These are phyloP conservation scores for Saturnispora saitoi DNA, from an alignment of 805 yeast species.

Conservation along the genomic window DNA sequence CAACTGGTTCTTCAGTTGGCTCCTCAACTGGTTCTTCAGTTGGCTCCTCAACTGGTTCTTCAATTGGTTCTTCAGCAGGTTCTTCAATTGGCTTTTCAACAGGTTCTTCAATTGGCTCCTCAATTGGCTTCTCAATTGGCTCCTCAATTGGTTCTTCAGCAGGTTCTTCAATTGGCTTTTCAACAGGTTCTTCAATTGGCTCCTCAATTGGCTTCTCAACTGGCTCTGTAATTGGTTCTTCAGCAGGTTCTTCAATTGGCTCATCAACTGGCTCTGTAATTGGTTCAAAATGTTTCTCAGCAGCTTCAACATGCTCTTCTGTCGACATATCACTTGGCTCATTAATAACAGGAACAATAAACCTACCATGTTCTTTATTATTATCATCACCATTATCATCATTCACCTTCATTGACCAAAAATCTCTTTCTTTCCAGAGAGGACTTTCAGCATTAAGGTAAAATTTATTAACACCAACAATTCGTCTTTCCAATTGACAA, in stretches of 20 bases:
- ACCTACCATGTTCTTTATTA: background rate
- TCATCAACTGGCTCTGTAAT: conserved; percentile 6
- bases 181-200: background rate
- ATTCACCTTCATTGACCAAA: conserved; percentile 22
- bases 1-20: background rate
- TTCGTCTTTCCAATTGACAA: conserved; percentile 78
- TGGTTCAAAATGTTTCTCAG: conserved; percentile 6
- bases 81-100: background rate
- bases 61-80: conserved; percentile 4
- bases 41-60: background rate
- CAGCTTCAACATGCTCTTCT: conserved; percentile 14
- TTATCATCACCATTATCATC: background rate
- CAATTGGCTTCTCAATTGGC: background rate
- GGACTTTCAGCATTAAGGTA: conserved; percentile 49
- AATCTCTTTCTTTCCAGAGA: conserved; percentile 38
- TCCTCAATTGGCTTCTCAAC: background rate
- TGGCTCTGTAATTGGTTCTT: background rate
- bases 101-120: background rate
- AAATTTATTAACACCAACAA: conserved; percentile 88
- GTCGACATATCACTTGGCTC: conserved; percentile 3
- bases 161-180: background rate
- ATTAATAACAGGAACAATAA: conserved; percentile 8
- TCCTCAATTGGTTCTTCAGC: background rate
- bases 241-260: background rate
- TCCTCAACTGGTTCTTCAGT: conserved; percentile 1